Base-by-base conservation (phyloP, 2,329 filamentous ascomycete species). In the Cylindrodendrum hubeiense region DNA sequence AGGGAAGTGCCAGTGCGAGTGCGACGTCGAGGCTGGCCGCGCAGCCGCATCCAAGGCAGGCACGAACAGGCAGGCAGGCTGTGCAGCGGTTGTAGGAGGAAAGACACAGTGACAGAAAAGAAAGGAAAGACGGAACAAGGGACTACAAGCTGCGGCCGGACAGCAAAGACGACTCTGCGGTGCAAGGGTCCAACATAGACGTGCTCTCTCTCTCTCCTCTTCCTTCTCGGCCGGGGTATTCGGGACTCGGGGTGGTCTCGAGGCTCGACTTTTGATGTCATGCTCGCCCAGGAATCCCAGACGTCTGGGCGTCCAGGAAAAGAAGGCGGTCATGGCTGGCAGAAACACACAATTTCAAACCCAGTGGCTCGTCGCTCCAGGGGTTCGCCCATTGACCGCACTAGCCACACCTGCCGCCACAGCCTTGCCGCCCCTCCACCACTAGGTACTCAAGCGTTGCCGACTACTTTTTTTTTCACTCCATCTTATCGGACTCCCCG, bases 11-110 rank as follows among this genome's bases (percentile, higher is more conserved):
- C 44, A n/a, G 47, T 39, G 61, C 37, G 43, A 44, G 26, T 56
- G 60, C 60, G 49, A 39, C 60, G 63, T 69, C 66, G 54, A 65
- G 66, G 47, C 60, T 65, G 70, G 69, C 65, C 65, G 69, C 67
- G 72, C 68, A 74, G 69, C 71, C 68, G 66, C 73, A 75, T 75
- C 47, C 64, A 75, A 72, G 72, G 73, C 67, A 74, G 60, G 57
- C 62, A 49, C 24, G 46, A 28, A 9, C n/a, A 30, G 63, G 63
- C 55, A 59, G 44, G 50, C 61, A 53, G 43, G 28, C 34, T 47
- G 52, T 44, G 52, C 34, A 57, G 60, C 37, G 51, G 22, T 30
- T 17, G 37, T 19, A 13, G 13, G n/a, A 43, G 52, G 44, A 44
- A 49, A 61, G 56, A 37, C 22, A 44, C 46, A 43, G 26, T 2